Conservation (phyloP, 1,284 basidiomycete genomes). For the Apiotrichum siamense region DNA sequence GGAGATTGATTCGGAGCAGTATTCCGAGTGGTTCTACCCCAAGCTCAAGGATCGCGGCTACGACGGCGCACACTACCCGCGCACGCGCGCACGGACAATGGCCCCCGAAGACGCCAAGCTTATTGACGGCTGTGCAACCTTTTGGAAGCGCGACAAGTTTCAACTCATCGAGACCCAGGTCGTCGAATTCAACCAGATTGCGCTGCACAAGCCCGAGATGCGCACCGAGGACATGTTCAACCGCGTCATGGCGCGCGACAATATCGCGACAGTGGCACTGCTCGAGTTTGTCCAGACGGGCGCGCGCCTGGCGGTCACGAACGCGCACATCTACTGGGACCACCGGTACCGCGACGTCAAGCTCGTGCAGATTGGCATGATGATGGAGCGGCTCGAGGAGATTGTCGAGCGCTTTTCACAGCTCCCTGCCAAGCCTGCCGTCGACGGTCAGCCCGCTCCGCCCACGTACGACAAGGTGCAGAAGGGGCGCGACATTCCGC, state of each 20-base stretch:
- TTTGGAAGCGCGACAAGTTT: conserved; percentile 89
- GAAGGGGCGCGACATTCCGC: conserved; percentile 66
- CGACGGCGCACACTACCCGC: conserved; percentile 89
- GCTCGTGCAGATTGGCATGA: conserved; percentile 85
- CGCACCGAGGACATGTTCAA: conserved; percentile 99
- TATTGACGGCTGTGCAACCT: conserved; percentile 96
- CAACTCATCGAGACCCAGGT: conserved; percentile 89
- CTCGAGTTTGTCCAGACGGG: conserved; percentile 84
- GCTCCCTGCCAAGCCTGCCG: conserved; percentile 53
- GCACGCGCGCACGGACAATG: conserved; percentile 92
- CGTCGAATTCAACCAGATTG: conserved; percentile 89
- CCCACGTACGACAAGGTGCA: conserved; percentile 33
- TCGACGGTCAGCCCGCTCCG: conserved; percentile 27
- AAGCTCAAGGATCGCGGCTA: conserved; percentile 73
- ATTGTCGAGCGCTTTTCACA: conserved; percentile 76
- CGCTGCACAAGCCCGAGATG: conserved; percentile 89
- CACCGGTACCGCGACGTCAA: conserved; percentile 93
- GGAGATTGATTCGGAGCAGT: conserved; percentile 90
- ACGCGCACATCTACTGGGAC: conserved; percentile 93
- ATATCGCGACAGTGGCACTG: conserved; percentile 82
- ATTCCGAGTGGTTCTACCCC: conserved; percentile 85
- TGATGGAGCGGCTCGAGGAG: conserved; percentile 91
- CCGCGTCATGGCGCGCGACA: conserved; percentile 90
- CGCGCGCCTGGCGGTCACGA: conserved; percentile 79
- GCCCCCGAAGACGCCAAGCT: conserved; percentile 72